A percentile compares a stretch with the other conserved stretches of the same genome.
Conservation (phyloP, 2,329 filamentous ascomycete genomes). For the Fusarium stilboides region DNA sequence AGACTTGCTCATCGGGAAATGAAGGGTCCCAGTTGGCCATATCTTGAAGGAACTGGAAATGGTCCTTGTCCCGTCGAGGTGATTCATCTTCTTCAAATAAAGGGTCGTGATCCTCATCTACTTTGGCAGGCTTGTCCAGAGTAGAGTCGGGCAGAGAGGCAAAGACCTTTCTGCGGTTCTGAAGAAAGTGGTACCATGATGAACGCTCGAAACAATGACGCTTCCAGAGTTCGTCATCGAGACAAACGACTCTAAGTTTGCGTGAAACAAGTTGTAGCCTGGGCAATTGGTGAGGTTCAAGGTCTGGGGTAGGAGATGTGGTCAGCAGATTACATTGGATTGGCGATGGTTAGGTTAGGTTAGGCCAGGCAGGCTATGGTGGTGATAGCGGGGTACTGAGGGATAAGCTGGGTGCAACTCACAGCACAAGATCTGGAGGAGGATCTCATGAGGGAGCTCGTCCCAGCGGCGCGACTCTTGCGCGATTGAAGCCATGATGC, state of each 20-base stretch:
- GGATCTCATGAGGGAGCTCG: slow-evolving; percentile 74
- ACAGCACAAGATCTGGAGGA: slow-evolving; percentile 75
- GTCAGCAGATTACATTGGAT: slow-evolving; percentile 34
- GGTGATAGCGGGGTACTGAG: slow-evolving; percentile 40
- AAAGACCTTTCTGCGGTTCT: slow-evolving; percentile 55
- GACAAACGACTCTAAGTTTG: slow-evolving; percentile 75
- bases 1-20: slow-evolving; percentile 78
- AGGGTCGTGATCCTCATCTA: slow-evolving; percentile 15
- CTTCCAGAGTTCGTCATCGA: slow-evolving; percentile 85
- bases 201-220: slow-evolving; percentile 81
- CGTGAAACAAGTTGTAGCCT: slow-evolving; percentile 79
- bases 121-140: slow-evolving; percentile 19
- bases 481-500: slow-evolving; percentile 49
- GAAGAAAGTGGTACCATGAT: slow-evolving; percentile 73
- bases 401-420: slow-evolving; percentile 53
- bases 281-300: slow-evolving; percentile 65
- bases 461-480: slow-evolving; percentile 55
- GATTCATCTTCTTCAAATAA: slow-evolving; percentile 48
- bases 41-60: slow-evolving; percentile 61
- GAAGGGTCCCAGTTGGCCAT: slow-evolving; percentile 88
- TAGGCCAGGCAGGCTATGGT: neutral
- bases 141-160: slow-evolving; percentile 45
- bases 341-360: neutral
- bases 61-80: slow-evolving; percentile 25
- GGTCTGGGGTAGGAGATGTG: slow-evolving; percentile 48